Conservation (phyloP, 2,329 filamentous ascomycete species). For the Akanthomyces uredinophilus region DNA sequence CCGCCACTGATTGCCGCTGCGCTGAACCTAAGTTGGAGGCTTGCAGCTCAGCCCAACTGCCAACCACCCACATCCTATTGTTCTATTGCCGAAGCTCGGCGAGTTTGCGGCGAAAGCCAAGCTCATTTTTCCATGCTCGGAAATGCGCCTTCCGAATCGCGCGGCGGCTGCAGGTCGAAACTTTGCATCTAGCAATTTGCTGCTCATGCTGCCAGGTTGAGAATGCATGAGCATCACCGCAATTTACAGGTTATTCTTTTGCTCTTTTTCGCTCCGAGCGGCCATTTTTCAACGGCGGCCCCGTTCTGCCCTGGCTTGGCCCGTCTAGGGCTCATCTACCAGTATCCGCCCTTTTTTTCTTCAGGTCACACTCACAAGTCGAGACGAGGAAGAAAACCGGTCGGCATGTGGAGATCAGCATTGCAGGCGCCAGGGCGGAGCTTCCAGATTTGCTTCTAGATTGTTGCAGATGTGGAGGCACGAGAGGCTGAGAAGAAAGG, state of each 20-base stretch:
- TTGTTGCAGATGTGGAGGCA: constrained; percentile 12
- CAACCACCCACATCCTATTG: neutral
- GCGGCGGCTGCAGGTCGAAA: neutral
- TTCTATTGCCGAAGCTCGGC: neutral
- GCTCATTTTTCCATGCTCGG: neutral
- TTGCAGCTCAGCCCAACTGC: neutral
- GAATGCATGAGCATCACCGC: neutral
- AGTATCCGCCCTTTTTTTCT: neutral
- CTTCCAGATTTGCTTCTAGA: constrained; percentile 14
- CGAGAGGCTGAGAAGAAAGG: neutral
- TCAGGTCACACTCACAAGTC: neutral
- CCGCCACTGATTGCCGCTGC: neutral
- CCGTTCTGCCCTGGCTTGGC: neutral
- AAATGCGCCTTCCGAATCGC: neutral
- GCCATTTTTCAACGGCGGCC: neutral
- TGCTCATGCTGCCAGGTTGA: neutral
- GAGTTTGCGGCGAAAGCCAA: neutral
- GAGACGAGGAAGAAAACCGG: neutral
- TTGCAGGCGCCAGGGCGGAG: constrained; percentile 4
- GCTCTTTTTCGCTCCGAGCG: neutral
- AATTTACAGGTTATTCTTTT: neutral
- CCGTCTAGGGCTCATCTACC: neutral
- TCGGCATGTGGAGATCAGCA: neutral
- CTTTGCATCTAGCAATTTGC: neutral
- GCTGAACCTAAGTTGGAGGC: neutral